These are phyloP conservation scores for Leucoagaricus sp. DNA, from an alignment of 1,284 basidiomycete genomes.

Conservation along the genomic window DNA sequence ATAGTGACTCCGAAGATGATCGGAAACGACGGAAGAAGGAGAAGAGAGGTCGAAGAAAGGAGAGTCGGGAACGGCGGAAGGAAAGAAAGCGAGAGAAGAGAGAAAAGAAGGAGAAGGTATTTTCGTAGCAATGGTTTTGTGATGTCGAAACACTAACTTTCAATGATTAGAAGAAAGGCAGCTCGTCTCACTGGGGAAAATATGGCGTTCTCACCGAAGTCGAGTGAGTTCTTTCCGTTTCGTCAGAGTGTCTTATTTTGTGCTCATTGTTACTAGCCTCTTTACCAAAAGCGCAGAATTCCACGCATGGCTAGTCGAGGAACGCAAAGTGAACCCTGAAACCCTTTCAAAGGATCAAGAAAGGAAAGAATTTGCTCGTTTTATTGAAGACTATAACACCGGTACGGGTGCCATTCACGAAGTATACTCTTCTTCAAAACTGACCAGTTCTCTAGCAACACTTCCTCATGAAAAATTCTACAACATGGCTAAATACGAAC, in stretches of 20 bases:
- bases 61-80: constrained; percentile 60
- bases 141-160: background rate
- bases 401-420: constrained; percentile 46
- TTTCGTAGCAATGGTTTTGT: background rate
- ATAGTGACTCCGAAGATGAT: constrained; percentile 36
- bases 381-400: constrained; percentile 87
- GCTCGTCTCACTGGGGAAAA: constrained; percentile 80
- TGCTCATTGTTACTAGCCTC: constrained; percentile 45
- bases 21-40: constrained; percentile 49
- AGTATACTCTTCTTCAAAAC: background rate
- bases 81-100: constrained; percentile 72
- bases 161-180: constrained; percentile 53
- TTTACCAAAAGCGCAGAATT: constrained; percentile 84
- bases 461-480: constrained; percentile 93
- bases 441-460: constrained; percentile 56
- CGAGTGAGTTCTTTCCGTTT: constrained; percentile 57
- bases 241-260: background rate
- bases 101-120: constrained; percentile 48
- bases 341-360: constrained; percentile 80
- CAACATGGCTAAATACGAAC: constrained; percentile 79
- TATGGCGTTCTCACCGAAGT: constrained; percentile 83
- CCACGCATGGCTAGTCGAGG: constrained; percentile 88
- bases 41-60: constrained; percentile 46
- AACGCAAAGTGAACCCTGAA: constrained; percentile 86
- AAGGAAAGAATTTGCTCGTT: constrained; percentile 80